Evolutionary conservation across 768 basidiomycete genomes (phyloP).

Genomic region (Mycena indigotica): DNA sequence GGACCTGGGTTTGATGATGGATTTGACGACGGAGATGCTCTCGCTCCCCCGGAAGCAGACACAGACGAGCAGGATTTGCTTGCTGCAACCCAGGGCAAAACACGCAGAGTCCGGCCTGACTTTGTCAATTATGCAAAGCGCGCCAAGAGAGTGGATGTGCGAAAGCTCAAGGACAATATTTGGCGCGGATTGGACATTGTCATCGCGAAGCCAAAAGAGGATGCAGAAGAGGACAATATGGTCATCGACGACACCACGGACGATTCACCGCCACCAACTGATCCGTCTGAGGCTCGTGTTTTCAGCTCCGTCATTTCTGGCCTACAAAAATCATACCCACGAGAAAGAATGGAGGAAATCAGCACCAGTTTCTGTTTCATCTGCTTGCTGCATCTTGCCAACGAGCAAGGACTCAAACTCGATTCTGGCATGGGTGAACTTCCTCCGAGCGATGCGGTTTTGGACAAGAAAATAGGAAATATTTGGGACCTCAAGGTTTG

Average conservation of each 20-base stretch:
- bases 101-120: slow-evolving; percentile 82
- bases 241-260: slow-evolving; percentile 51
- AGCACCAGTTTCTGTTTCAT: slow-evolving; percentile 99
- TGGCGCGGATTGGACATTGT: slow-evolving; percentile 91
- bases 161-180: slow-evolving; percentile 96
- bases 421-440: slow-evolving; percentile 47
- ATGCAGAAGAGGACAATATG: slow-evolving; percentile 58
- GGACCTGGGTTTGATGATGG: slow-evolving; percentile 71
- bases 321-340: slow-evolving; percentile 80
- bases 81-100: slow-evolving; percentile 74
- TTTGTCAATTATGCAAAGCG: slow-evolving; percentile 92
- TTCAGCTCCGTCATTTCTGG: slow-evolving; percentile 84
- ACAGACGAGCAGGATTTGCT: slow-evolving; percentile 86
- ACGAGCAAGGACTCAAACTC: slow-evolving; percentile 92
- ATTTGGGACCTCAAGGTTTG: slow-evolving; percentile 78
- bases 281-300: slow-evolving; percentile 65
- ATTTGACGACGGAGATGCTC: slow-evolving; percentile 45
- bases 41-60: slow-evolving; percentile 46
- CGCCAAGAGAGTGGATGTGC: slow-evolving; percentile 95
- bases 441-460: slow-evolving; percentile 38
- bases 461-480: slow-evolving; percentile 60
- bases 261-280: slow-evolving; percentile 47
- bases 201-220: slow-evolving; percentile 46
- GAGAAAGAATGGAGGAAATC: slow-evolving; percentile 96
- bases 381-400: slow-evolving; percentile 92